Evolutionary conservation across 805 yeast species (phyloP).

Genomic region (Ogataea zsoltii): DNA sequence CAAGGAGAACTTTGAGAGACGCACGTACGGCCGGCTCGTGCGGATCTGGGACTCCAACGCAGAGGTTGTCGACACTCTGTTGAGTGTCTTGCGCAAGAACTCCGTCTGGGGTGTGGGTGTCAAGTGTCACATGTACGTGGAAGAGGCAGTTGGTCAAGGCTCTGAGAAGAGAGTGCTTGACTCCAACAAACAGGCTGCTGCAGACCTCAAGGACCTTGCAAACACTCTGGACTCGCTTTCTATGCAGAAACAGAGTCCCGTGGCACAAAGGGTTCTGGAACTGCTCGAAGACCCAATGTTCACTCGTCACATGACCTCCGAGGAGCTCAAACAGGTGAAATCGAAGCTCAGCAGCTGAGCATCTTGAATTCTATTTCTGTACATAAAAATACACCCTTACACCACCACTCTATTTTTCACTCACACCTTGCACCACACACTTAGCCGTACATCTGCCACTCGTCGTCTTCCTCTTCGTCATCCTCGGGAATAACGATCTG

Average conservation of each 20-base stretch:
- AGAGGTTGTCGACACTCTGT: constrained; percentile 79
- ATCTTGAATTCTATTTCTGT: not conserved
- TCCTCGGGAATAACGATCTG: constrained; percentile 33
- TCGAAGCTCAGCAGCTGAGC: constrained; percentile 11
- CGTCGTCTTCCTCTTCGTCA: constrained; percentile 66
- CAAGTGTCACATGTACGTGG: constrained; percentile 64
- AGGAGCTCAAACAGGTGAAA: constrained; percentile 20
- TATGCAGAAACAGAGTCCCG: constrained; percentile 37
- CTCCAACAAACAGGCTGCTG: constrained; percentile 37
- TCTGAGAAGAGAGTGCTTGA: constrained; percentile 28
- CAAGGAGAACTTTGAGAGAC: constrained; percentile 91
- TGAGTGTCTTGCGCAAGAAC: constrained; percentile 76
- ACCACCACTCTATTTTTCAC: not conserved
- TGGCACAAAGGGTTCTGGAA: constrained; percentile 68
- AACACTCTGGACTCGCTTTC: constrained; percentile 26
- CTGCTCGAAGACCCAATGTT: constrained; percentile 72
- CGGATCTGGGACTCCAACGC: constrained; percentile 83
- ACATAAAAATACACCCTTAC: constrained; percentile 4
- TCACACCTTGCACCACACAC: not conserved
- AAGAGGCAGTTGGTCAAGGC: constrained; percentile 45
- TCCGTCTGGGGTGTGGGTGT: constrained; percentile 81
- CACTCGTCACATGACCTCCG: constrained; percentile 47
- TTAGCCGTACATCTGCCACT: constrained; percentile 79
- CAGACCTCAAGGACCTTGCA: constrained; percentile 24
- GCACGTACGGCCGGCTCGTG: constrained; percentile 73